Conservation (phyloP, 2,329 filamentous ascomycete species). For the Microcyclospora tardicrescens region DNA sequence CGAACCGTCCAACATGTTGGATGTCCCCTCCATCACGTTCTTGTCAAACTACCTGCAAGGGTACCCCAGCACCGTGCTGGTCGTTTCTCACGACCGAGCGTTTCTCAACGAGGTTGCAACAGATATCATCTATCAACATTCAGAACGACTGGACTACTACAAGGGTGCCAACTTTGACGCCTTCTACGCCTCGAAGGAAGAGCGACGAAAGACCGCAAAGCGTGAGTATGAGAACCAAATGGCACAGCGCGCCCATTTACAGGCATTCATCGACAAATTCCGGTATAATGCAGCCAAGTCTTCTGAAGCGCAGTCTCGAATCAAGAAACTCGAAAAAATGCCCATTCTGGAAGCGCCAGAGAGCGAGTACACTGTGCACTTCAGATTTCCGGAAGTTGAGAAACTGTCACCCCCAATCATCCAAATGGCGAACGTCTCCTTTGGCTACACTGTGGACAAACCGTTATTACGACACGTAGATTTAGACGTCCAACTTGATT, state of each 20-base stretch:
- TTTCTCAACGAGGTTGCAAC: slow-evolving; percentile 99
- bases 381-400: slow-evolving; percentile 94
- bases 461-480: slow-evolving; percentile 76
- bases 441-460: slow-evolving; percentile 74
- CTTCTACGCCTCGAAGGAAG: slow-evolving; percentile 95
- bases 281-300: slow-evolving; percentile 98
- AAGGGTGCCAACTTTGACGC: slow-evolving; percentile 90
- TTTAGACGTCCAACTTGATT: slow-evolving; percentile 93
- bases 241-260: slow-evolving; percentile 80
- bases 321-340: slow-evolving; percentile 98
- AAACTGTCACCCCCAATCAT: slow-evolving; percentile 96
- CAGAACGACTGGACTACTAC: slow-evolving; percentile 95
- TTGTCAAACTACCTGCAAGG: slow-evolving; percentile 86
- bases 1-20: slow-evolving; percentile 99
- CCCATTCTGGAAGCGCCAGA: slow-evolving; percentile 82
- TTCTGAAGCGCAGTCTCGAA: slow-evolving; percentile 92
- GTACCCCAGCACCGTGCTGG: slow-evolving; percentile 88
- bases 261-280: slow-evolving; percentile 99
- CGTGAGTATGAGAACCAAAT: slow-evolving; percentile 98
- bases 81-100: slow-evolving; percentile 96
- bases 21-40: slow-evolving; percentile 98
- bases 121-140: slow-evolving; percentile 97
- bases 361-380: slow-evolving; percentile 88
- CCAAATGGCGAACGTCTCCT: slow-evolving; percentile 86
- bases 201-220: slow-evolving; percentile 90